Evolutionary conservation across 805 yeast species (phyloP).

Genomic region (Schwanniomyces polymorphus): DNA sequence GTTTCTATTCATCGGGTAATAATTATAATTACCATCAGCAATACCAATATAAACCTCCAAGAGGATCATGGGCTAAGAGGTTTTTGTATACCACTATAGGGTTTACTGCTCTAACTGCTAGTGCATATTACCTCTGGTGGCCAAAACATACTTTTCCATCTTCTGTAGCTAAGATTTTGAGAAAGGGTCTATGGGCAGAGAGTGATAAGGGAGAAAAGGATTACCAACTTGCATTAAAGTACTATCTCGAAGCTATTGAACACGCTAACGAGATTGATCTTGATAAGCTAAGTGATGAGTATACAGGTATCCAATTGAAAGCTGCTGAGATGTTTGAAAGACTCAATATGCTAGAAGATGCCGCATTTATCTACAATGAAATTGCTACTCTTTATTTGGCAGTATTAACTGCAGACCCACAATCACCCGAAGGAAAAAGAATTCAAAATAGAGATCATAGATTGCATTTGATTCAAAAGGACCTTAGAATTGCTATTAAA

Average conservation of each 20-base stretch:
- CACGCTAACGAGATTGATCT: conserved; percentile 57
- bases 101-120: conserved; percentile 15
- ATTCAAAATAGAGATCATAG: conserved; percentile 31
- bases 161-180: conserved; percentile 66
- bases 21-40: conserved; percentile 12
- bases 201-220: conserved; percentile 63
- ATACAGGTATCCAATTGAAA: conserved; percentile 87
- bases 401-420: conserved; percentile 41
- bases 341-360: conserved; percentile 59
- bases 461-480: conserved; percentile 66
- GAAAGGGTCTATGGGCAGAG: conserved; percentile 85
- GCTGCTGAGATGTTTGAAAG: conserved; percentile 85
- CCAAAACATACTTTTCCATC: conserved; percentile 69
- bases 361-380: conserved; percentile 66
- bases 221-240: conserved; percentile 64
- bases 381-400: conserved; percentile 59
- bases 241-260: conserved; percentile 73
- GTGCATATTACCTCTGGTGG: conserved; percentile 50
- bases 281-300: conserved; percentile 68
- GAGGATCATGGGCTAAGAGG: conserved; percentile 10
- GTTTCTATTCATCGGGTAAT: not conserved
- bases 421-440: conserved; percentile 21
- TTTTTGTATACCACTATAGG: conserved; percentile 12
- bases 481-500: conserved; percentile 66
- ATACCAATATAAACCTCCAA: conserved; percentile 11